Evolutionary conservation across 148 eudicot species (phyloP), one percentile per base, ranked within the genome.

Genomic region (Camellia lanceoleosa): DNA sequence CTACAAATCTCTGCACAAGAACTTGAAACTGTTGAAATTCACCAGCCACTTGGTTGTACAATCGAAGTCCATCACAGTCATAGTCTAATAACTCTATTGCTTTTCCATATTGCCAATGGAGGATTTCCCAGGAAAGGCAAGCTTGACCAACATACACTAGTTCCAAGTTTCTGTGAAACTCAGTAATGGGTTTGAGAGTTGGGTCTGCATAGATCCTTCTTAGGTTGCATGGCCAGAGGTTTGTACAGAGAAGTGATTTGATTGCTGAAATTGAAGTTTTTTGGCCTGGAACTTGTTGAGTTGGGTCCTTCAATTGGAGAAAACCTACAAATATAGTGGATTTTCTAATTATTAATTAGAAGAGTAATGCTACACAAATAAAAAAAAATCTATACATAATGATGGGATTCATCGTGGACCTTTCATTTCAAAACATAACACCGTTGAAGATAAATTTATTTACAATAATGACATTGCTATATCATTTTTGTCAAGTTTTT

Each of bases 71-170:
- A 15, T 81, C 80, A 62, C 87, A 66, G 71, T 96, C 94, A 47
- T 87, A 67, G 63, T 83, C 87, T 2, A 79, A 78, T 19, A 96
- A 72, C 83, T 91, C 94, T 43, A 79, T 83, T 0, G 89, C 86
- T 81, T 91, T 93, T 56, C 71, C 82, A 65, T 88, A 84, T 54
- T 90, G 91, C 99, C 99, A 93, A 67, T 86, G 81, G 23, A 96
- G 89, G 69, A 94, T 92, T 84, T 96, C 99, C 97, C 97, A 96
- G 12, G 99, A 93, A 10, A 90, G 89, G 75, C 98, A 93, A 63
- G 89, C 79, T 41, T 96, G 99, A 18, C 97, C 94, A 49, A 93
- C 88, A 47, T 96, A 96, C 7, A 88, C 92, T 55, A 86, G 43
- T 75, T 96, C 99, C 73, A 92, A 88, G 61, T 92, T 90, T 54